Evolutionary conservation across 2,329 filamentous ascomycete genomes (phyloP), one percentile per base, ranked within the genome.

Genomic region (Rasamsonia emersonii): DNA sequence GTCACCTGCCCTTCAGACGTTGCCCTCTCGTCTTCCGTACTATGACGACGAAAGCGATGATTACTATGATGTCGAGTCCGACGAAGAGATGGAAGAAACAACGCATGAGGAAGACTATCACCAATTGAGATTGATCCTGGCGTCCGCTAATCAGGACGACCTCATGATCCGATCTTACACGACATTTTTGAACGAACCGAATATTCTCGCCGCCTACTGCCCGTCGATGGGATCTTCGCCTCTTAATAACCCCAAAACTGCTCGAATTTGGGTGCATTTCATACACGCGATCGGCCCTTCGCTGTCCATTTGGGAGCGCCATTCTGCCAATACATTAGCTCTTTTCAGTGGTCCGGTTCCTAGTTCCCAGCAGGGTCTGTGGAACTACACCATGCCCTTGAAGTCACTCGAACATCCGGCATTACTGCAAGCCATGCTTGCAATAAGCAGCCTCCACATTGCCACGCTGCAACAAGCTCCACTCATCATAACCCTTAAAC

Each of bases 211-310:
- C 9, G 76, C 72, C 2, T 86, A 88, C 45, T 68, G 70, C 24
- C 79, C 81, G 4, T 75, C 75, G 1, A 70, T 75, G 3, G 61
- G 70, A 14, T 75, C 74, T 18, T 80, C 79, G 23, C 88, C 91
- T 18, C 64, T 95, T 17, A 83, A 79, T 44, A 86, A 95, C 42
- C 73, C 77, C 3, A 79, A 81, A 41, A 89, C 85, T 8, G 80
- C 85, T 9, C 73, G 79, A 18, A 78, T 94, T 5, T 96, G 96
- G 54, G 81, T 81, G 55, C 86, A 96, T 58, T 96, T 95, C 54
- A 77, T 96, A 28, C 82, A 86, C 44, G 81, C 91, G 5, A 93
- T 86, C 2, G 88, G 82, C 0, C 84, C 86, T 1, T 82, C 76
- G 43, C 75, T 96, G 51, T 93, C 88, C 1, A 71, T 93, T 17